Conservation (phyloP, 148 eudicot species). For the Talinum fruticosum region DNA sequence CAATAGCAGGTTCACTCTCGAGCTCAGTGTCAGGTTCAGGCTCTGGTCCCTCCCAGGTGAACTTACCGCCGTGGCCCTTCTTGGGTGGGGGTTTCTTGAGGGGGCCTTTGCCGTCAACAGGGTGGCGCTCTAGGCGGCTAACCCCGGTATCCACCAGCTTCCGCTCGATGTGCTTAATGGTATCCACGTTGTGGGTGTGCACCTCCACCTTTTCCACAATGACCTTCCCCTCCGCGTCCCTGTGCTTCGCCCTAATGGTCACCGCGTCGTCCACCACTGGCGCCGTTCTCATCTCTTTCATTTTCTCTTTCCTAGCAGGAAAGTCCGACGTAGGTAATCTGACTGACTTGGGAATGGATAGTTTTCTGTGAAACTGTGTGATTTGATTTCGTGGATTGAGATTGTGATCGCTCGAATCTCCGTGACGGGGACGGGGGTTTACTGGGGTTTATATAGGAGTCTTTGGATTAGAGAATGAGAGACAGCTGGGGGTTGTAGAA, state of each 20-base stretch:
- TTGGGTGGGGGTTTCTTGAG: slow-evolving; percentile 47
- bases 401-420: neutral
- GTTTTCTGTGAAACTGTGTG: neutral
- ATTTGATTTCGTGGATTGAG: neutral
- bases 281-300: neutral
- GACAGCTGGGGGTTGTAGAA: neutral
- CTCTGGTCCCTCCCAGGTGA: slow-evolving; percentile 68
- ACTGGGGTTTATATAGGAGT: neutral
- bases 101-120: slow-evolving; percentile 39
- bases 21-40: slow-evolving; percentile 32
- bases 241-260: slow-evolving; percentile 32
- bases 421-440: neutral
- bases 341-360: neutral
- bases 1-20: slow-evolving; percentile 42
- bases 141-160: slow-evolving; percentile 56
- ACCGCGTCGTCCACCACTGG: slow-evolving; percentile 22
- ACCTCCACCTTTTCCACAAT: slow-evolving; percentile 34
- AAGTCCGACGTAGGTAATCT: neutral
- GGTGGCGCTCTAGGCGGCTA: slow-evolving; percentile 51
- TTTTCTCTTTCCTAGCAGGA: neutral
- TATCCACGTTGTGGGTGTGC: slow-evolving; percentile 28
- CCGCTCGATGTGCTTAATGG: slow-evolving; percentile 41
- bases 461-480: neutral
- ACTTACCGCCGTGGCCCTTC: slow-evolving; percentile 65
- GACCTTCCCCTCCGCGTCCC: slow-evolving; percentile 41